phyloP scores from a whole-genome alignment of 495 filamentous ascomycete genomes.

The Evansstolkia leycettana region DNA sequence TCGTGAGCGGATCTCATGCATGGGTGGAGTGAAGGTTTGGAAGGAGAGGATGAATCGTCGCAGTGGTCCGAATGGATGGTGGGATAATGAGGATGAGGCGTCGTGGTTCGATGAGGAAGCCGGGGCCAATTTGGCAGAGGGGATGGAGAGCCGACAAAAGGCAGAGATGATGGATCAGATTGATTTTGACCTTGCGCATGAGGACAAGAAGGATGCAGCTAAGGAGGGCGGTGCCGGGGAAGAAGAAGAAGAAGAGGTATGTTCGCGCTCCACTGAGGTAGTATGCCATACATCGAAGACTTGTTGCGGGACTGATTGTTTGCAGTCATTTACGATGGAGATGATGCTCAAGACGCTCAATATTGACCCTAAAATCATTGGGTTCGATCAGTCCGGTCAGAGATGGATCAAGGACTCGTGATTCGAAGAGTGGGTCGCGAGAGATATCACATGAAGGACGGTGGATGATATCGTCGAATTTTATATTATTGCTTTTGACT shows the following conservation, averaged over 20 bases:
- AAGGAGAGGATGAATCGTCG: slow-evolving; percentile 23
- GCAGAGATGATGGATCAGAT: slow-evolving; percentile 14
- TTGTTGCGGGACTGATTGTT: neutral
- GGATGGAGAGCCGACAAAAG: slow-evolving; percentile 11
- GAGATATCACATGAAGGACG: no score
- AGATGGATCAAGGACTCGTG: slow-evolving; percentile 32
- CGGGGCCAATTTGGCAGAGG: slow-evolving; percentile 11
- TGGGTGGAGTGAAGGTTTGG: slow-evolving; percentile 49
- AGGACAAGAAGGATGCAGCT: slow-evolving; percentile 12
- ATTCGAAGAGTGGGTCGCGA: no score
- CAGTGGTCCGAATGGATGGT: slow-evolving; percentile 2
- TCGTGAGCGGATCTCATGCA: slow-evolving; percentile 28
- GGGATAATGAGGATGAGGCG: slow-evolving; percentile 6
- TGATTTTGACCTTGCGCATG: slow-evolving; percentile 10
- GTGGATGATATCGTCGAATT: no score
- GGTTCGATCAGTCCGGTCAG: slow-evolving; percentile 43
- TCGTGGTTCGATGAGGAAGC: slow-evolving; percentile 13
- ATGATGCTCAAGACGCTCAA: slow-evolving; percentile 59
- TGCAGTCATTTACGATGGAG: slow-evolving; percentile 55
- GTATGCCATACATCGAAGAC: neutral
- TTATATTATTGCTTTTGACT: no score
- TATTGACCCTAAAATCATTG: slow-evolving; percentile 50
- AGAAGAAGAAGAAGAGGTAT: slow-evolving; percentile 25
- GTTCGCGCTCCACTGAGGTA: slow-evolving; percentile 1
- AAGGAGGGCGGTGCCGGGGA: slow-evolving; percentile 19